These are phyloP conservation scores for Hypoxylon sp. DNA, from an alignment of 2,329 filamentous ascomycete species.

Conservation along the genomic window DNA sequence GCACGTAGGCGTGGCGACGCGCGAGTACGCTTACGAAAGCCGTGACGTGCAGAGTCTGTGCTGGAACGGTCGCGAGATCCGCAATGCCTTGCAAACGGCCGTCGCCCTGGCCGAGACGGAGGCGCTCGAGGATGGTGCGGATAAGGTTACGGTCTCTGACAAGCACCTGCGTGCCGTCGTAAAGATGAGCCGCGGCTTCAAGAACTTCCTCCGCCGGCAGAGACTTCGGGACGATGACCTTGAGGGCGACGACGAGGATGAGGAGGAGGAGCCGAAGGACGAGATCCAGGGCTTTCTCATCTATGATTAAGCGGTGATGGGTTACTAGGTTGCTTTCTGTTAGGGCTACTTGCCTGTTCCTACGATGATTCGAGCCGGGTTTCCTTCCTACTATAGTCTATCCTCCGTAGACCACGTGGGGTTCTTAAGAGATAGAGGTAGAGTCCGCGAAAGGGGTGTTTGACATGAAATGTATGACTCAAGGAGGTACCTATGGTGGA, in stretches of 20 bases:
- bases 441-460: neutral
- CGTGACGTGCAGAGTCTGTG: conserved; percentile 57
- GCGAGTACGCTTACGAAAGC: conserved; percentile 58
- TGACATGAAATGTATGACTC: neutral
- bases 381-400: neutral
- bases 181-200: conserved; percentile 59
- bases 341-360: neutral
- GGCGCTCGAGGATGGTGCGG: conserved; percentile 49
- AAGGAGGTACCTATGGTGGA: neutral
- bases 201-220: conserved; percentile 51
- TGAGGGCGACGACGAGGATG: conserved; percentile 12
- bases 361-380: neutral
- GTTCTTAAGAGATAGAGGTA: neutral
- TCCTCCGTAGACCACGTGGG: neutral
- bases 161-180: conserved; percentile 57
- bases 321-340: neutral
- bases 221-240: conserved; percentile 5
- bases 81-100: conserved; percentile 55
- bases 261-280: conserved; percentile 6
- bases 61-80: conserved; percentile 58
- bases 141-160: conserved; percentile 54
- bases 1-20: conserved; percentile 57
- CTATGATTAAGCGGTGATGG: neutral
- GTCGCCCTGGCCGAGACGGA: conserved; percentile 52
- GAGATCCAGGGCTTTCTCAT: conserved; percentile 1